Conservation (phyloP, 345 rosid genomes). For the Noccaea caerulescens region DNA sequence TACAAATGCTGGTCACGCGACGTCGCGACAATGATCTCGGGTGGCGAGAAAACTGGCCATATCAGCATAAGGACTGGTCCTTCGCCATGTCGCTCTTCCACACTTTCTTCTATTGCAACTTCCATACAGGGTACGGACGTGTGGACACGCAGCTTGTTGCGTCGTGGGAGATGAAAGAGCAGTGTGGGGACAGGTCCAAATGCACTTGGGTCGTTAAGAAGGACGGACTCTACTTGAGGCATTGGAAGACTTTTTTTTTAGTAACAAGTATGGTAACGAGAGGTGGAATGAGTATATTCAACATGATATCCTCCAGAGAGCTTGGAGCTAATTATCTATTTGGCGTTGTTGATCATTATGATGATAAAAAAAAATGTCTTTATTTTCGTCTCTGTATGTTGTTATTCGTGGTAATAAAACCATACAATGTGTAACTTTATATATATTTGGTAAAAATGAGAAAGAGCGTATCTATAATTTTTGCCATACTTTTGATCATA, state of each 20-base stretch:
- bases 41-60: constrained; percentile 45
- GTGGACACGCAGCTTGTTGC: constrained; percentile 31
- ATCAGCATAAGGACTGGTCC: constrained; percentile 33
- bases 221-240: constrained; percentile 43
- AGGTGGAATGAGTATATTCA: constrained; percentile 40
- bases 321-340: constrained; percentile 37
- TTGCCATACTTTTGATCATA: neutral
- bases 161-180: constrained; percentile 31
- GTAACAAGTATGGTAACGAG: constrained; percentile 46
- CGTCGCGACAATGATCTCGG: constrained; percentile 40
- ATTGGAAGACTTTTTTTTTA: constrained; percentile 39
- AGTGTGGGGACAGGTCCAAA: constrained; percentile 39
- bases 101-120: constrained; percentile 39
- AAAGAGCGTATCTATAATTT: neutral
- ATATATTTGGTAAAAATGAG: constrained; percentile 14
- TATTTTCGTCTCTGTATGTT: constrained; percentile 29
- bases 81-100: constrained; percentile 35
- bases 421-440: constrained; percentile 28
- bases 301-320: constrained; percentile 34
- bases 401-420: constrained; percentile 38
- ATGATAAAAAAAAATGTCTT: neutral
- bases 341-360: constrained; percentile 7
- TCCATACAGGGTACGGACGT: constrained; percentile 40
- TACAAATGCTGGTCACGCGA: constrained; percentile 46
- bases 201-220: constrained; percentile 45